Percentiles rank a stretch among this genome's conserved stretches.
These are phyloP conservation scores for Backusella mclennaniae DNA, from an alignment of 192 early-diverging fungal species.

Conservation along the genomic window DNA sequence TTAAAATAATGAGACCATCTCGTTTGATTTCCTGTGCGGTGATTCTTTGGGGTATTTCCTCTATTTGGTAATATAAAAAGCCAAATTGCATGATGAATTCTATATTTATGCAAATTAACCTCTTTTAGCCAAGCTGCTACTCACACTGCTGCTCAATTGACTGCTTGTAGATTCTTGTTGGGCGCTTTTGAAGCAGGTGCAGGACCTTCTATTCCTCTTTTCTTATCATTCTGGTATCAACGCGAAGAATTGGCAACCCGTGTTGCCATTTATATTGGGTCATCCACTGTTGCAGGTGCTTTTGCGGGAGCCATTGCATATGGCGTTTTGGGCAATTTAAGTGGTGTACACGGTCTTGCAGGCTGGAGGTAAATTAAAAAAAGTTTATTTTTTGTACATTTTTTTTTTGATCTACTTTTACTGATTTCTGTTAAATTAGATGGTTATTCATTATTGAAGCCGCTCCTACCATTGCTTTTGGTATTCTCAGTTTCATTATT, in stretches of 20 bases:
- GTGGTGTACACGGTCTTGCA: slow-evolving; percentile 48
- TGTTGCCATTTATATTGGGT: slow-evolving; percentile 62
- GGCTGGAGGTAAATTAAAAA: slow-evolving; percentile 52
- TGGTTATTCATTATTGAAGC: slow-evolving; percentile 75
- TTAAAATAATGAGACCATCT: slow-evolving; percentile 23
- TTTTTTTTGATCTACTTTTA: too few relatives aligned
- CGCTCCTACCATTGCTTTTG: slow-evolving; percentile 57
- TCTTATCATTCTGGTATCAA: slow-evolving; percentile 27
- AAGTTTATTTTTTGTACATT: slow-evolving; percentile 10
- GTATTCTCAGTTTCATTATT: slow-evolving; percentile 47
- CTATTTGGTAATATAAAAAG: slow-evolving; percentile 14
- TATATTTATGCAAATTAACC: too few relatives aligned
- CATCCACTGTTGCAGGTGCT: slow-evolving; percentile 68
- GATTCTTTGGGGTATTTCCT: slow-evolving; percentile 30
- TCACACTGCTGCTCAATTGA: slow-evolving; percentile 23
- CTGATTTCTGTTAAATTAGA: slow-evolving; percentile 5
- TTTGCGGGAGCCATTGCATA: slow-evolving; percentile 73
- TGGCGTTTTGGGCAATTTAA: slow-evolving; percentile 48
- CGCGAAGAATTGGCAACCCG: slow-evolving; percentile 21
- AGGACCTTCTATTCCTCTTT: slow-evolving; percentile 19
- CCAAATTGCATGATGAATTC: background rate
- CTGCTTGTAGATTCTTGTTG: slow-evolving; percentile 29
- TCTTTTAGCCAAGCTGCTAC: slow-evolving; percentile 22
- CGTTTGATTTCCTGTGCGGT: slow-evolving; percentile 25
- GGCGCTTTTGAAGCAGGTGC: slow-evolving; percentile 25